phyloP scores from a whole-genome alignment of 2,329 filamentous ascomycete species.

The Nemania serpens region DNA sequence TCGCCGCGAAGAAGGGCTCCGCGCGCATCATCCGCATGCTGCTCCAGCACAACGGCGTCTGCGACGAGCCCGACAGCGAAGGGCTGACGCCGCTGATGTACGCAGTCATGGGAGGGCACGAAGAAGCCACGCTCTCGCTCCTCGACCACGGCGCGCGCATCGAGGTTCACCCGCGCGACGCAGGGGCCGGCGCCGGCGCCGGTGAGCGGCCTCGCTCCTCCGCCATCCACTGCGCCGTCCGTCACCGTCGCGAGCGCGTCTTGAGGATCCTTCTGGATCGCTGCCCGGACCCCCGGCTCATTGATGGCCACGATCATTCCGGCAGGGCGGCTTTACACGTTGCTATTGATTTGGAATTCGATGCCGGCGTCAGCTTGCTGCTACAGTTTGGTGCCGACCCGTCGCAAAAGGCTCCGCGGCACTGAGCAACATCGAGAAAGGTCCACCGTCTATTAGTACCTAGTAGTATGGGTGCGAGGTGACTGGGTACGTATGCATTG shows the following conservation, averaged over 20 bases:
- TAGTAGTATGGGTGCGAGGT: neutral
- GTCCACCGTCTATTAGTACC: too few species aligned
- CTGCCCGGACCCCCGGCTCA: neutral
- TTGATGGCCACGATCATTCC: slow-evolving; percentile 28
- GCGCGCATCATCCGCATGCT: slow-evolving; percentile 28
- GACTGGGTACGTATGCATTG: neutral
- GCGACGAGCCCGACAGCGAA: slow-evolving; percentile 35
- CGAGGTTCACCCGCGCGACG: neutral
- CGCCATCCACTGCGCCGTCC: slow-evolving; percentile 32
- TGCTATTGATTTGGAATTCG: neutral
- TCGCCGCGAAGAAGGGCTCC: slow-evolving; percentile 31
- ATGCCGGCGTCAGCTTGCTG: slow-evolving; percentile 2
- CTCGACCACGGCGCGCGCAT: slow-evolving; percentile 27
- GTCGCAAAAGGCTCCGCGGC: neutral
- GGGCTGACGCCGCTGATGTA: slow-evolving; percentile 34
- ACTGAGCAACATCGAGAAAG: neutral
- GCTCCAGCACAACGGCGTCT: slow-evolving; percentile 30
- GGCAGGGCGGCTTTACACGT: neutral
- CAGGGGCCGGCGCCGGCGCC: too few species aligned
- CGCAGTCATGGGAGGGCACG: slow-evolving; percentile 28
- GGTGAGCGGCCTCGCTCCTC: neutral
- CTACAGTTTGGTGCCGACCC: slow-evolving; percentile 1
- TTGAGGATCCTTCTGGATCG: slow-evolving; percentile 28
- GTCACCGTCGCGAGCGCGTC: slow-evolving; percentile 26
- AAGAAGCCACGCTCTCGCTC: slow-evolving; percentile 23